Evolutionary conservation across 345 rosid genomes (phyloP), one percentile per base, ranked within the genome.

Genomic region (Brassica cretica): DNA sequence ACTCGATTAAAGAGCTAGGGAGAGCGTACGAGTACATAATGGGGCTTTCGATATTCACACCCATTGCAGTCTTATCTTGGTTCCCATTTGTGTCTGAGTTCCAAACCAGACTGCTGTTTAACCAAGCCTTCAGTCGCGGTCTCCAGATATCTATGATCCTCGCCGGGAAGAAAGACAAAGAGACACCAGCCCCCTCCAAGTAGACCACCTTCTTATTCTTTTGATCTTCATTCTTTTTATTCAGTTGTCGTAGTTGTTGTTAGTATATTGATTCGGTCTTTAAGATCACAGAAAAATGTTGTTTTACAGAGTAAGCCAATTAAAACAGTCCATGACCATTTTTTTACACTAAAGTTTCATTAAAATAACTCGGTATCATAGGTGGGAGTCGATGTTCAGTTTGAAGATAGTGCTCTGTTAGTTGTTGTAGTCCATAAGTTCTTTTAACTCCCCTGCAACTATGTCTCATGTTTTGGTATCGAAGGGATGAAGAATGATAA

Each of bases 81-180:
- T 86, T 96, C 86, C 96, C 99, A 1, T 93, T 96, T 30, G 93
- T 93, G 6, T 91, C 89, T 0, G 98, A 91, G 85, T 78, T 96
- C 87, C 99, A 96, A 76, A 85, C 93, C 6, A 91, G 99, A 8
- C 75, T 93, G 75, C 91, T 96, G 44, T 96, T 96, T 87, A 93
- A 96, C 82, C 99, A 91, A 80, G 99, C 99, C 18, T 84, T 96
- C 61, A 90, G 99, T 64, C 89, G 95, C 84, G 98, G 99, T 73
- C 87, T 96, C 63, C 96, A 89, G 84, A 96, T 93, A 65, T 90
- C 99, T 18, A 89, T 87, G 94, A 93, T 96, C 86, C 91, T 87
- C 0, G 70, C 91, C 0, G 87, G 98, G 8, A 89, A 70, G 83
- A 84, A 87, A 83, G 94, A 91, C 62, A 80, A 80, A 75, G 79